Percentiles rank a stretch among this genome's conserved stretches.
phyloP scores from a whole-genome alignment of 2,329 filamentous ascomycete genomes.

The Apiospora phragmitis region DNA sequence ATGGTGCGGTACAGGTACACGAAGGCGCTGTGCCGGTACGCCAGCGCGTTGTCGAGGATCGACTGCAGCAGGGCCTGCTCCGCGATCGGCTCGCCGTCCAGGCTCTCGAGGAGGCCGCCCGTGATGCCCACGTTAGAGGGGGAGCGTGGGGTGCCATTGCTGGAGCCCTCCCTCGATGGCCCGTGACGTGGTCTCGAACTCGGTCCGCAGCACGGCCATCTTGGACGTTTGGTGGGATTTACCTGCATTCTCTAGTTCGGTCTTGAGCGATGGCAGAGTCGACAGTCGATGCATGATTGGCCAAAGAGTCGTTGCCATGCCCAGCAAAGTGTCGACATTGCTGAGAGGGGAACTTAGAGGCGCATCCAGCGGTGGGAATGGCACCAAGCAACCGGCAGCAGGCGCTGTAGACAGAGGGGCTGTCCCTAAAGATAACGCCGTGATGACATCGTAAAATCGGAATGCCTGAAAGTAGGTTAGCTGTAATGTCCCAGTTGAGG shows the following conservation, averaged over 20 bases:
- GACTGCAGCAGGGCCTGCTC: conserved; percentile 50
- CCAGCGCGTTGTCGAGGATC: conserved; percentile 59
- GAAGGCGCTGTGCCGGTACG: conserved; percentile 59
- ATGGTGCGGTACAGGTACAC: conserved; percentile 60
- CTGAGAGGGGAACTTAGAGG: conserved; percentile 47
- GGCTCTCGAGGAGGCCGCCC: conserved; percentile 22
- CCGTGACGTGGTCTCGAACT: conserved; percentile 51
- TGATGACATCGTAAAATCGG: conserved; percentile 66
- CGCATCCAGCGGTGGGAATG: conserved; percentile 48
- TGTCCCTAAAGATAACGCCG: conserved; percentile 61
- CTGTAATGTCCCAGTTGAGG: background rate
- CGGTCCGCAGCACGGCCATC: conserved; percentile 47
- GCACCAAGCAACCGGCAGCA: conserved; percentile 45
- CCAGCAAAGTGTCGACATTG: conserved; percentile 59
- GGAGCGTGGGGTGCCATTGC: conserved; percentile 55
- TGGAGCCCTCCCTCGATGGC: conserved; percentile 57
- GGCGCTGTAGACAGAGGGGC: conserved; percentile 54
- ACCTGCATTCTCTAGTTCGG: conserved; percentile 48
- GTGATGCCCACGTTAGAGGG: conserved; percentile 39
- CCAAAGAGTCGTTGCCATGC: conserved; percentile 63
- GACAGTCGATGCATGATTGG: conserved; percentile 63
- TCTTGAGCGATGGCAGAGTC: conserved; percentile 53
- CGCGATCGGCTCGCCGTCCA: conserved; percentile 22
- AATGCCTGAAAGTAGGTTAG: conserved; percentile 51
- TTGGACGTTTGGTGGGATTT: conserved; percentile 42